These are phyloP conservation scores for Cystofilobasidium capitatum DNA, from an alignment of 768 basidiomycete genomes.

Conservation along the genomic window DNA sequence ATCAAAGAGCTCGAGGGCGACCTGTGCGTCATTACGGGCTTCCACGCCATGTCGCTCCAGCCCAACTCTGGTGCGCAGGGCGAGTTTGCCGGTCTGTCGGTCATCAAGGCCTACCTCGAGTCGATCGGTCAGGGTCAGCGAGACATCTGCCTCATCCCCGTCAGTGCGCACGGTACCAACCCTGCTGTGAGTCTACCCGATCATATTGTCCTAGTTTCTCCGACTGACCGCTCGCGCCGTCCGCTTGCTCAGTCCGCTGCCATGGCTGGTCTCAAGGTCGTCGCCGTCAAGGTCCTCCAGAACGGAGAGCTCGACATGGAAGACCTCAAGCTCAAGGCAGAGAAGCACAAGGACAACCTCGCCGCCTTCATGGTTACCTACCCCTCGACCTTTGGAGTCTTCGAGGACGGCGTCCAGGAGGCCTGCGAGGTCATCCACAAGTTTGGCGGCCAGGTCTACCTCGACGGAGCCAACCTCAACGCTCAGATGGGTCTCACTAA, in stretches of 20 bases:
- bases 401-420: slow-evolving; percentile 75
- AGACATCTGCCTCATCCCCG: slow-evolving; percentile 83
- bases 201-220: not conserved
- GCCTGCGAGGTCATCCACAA: slow-evolving; percentile 91
- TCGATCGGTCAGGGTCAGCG: slow-evolving; percentile 75
- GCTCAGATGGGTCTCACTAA: slow-evolving; percentile 89
- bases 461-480: slow-evolving; percentile 93
- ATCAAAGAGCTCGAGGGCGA: slow-evolving; percentile 85
- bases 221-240: not conserved
- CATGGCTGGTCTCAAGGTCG: slow-evolving; percentile 95
- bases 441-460: slow-evolving; percentile 92
- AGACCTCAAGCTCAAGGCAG: slow-evolving; percentile 77
- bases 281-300: slow-evolving; percentile 76
- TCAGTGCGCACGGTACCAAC: slow-evolving; percentile 97
- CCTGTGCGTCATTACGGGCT: slow-evolving; percentile 91
- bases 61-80: slow-evolving; percentile 98
- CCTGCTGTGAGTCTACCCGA: slow-evolving; percentile 61
- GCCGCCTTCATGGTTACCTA: slow-evolving; percentile 81
- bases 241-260: slow-evolving; percentile 61
- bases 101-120: slow-evolving; percentile 89
- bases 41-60: slow-evolving; percentile 89
- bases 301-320: slow-evolving; percentile 83
- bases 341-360: slow-evolving; percentile 78
- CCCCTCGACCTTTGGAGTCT: slow-evolving; percentile 95
- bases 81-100: slow-evolving; percentile 89